phyloP scores from a whole-genome alignment of 2,329 filamentous ascomycete genomes.

The Clonostachys rosea region DNA sequence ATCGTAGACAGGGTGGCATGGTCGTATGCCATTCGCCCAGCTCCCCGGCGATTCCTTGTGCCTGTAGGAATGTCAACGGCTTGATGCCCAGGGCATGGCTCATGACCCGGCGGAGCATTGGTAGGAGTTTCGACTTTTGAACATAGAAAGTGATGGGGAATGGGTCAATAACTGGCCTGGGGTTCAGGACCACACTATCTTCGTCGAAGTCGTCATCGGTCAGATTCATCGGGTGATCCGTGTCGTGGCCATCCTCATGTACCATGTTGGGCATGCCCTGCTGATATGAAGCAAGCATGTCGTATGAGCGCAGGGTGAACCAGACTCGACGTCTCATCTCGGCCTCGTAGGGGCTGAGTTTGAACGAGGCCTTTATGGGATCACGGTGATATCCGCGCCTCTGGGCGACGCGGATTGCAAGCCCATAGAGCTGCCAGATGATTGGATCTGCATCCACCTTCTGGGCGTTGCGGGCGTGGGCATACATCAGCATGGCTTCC shows the following conservation, averaged over 20 bases:
- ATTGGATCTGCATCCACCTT: slow-evolving; percentile 33
- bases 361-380: slow-evolving; percentile 28
- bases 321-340: slow-evolving; percentile 47
- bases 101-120: slow-evolving; percentile 35
- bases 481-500: slow-evolving; percentile 42
- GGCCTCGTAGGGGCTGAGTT: slow-evolving; percentile 40
- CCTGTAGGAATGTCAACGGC: slow-evolving; percentile 22
- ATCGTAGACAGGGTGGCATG: slow-evolving; percentile 32
- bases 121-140: slow-evolving; percentile 35
- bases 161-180: slow-evolving; percentile 34
- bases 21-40: slow-evolving; percentile 29
- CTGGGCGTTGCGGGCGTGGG: slow-evolving; percentile 33
- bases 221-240: slow-evolving; percentile 37
- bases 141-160: slow-evolving; percentile 36
- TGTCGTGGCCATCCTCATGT: slow-evolving; percentile 40
- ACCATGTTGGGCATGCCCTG: slow-evolving; percentile 48
- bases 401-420: slow-evolving; percentile 43
- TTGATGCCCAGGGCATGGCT: slow-evolving; percentile 30
- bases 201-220: slow-evolving; percentile 48
- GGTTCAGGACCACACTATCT: slow-evolving; percentile 32
- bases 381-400: slow-evolving; percentile 48
- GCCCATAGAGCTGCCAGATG: slow-evolving; percentile 41
- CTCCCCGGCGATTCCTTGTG: slow-evolving; percentile 10
- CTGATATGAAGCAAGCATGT: slow-evolving; percentile 44
- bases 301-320: slow-evolving; percentile 40